phyloP scores from a whole-genome alignment of 129 eudicot species.

The Solidago caesia region DNA sequence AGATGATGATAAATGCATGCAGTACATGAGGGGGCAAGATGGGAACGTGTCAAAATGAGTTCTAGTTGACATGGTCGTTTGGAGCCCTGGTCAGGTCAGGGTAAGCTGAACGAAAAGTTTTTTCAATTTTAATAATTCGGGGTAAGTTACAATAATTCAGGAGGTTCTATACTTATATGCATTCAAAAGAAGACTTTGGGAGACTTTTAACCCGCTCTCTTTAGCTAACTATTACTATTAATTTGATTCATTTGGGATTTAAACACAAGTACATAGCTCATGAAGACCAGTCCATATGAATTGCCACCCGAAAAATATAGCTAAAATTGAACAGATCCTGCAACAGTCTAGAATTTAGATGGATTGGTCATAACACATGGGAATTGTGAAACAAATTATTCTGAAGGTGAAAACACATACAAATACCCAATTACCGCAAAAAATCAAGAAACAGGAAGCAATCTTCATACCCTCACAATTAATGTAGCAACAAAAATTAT shows the following conservation, averaged over 20 bases:
- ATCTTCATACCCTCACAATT: no score
- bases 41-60: neutral
- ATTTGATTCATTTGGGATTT: neutral
- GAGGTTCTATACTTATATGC: neutral
- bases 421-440: no score
- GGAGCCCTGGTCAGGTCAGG: neutral
- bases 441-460: no score
- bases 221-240: neutral
- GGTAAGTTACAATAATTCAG: neutral
- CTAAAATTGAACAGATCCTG: neutral
- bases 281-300: neutral
- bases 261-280: neutral
- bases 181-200: neutral
- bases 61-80: neutral
- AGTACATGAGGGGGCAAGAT: neutral
- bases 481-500: no score
- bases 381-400: neutral
- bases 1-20: neutral
- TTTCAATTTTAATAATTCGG: no score
- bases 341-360: neutral
- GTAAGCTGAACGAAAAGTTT: neutral
- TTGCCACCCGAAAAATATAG: constrained; percentile 15
- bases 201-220: neutral
- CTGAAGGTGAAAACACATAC: no score
- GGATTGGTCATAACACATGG: neutral